These are phyloP conservation scores for Diutina pseudorugosa DNA, from an alignment of 1,139 yeast genomes.

Conservation along the genomic window DNA sequence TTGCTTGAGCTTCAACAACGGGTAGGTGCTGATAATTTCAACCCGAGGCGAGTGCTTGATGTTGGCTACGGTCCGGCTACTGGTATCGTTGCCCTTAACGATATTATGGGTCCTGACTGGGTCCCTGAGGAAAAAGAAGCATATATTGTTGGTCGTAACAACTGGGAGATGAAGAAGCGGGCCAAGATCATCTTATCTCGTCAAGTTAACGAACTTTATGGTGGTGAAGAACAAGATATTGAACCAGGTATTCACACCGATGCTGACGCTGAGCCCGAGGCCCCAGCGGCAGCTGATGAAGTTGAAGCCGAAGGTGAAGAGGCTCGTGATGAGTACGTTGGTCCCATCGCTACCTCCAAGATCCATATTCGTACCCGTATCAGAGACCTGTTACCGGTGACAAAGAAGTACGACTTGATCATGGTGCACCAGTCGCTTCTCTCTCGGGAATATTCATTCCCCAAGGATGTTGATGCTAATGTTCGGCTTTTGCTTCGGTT, in stretches of 20 bases:
- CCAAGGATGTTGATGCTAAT: slow-evolving; percentile 60
- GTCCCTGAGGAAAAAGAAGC: slow-evolving; percentile 63
- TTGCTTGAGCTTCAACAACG: slow-evolving; percentile 55
- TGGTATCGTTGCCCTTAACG: slow-evolving; percentile 82
- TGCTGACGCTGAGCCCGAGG: slow-evolving; percentile 9
- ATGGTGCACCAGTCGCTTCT: slow-evolving; percentile 73
- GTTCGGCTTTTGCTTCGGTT: slow-evolving; percentile 48
- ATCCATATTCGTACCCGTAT: slow-evolving; percentile 43
- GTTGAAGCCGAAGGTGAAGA: slow-evolving; percentile 7
- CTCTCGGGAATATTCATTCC: slow-evolving; percentile 47
- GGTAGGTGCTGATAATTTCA: slow-evolving; percentile 30
- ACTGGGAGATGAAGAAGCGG: slow-evolving; percentile 58
- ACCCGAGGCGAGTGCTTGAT: slow-evolving; percentile 59
- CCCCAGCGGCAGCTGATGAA: neutral
- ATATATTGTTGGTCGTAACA: slow-evolving; percentile 55
- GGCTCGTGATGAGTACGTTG: slow-evolving; percentile 23
- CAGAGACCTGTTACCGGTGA: slow-evolving; percentile 35
- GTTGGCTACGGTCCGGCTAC: slow-evolving; percentile 90
- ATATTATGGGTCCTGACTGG: slow-evolving; percentile 48
- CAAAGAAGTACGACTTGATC: slow-evolving; percentile 61
- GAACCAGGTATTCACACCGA: neutral
- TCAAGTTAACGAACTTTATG: slow-evolving; percentile 42
- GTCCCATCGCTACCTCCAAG: slow-evolving; percentile 47
- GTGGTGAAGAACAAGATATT: slow-evolving; percentile 9
- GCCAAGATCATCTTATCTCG: slow-evolving; percentile 68